These are phyloP conservation scores for Seminavis robusta DNA, from an alignment of 108 stramenopile species.

Conservation along the genomic window DNA sequence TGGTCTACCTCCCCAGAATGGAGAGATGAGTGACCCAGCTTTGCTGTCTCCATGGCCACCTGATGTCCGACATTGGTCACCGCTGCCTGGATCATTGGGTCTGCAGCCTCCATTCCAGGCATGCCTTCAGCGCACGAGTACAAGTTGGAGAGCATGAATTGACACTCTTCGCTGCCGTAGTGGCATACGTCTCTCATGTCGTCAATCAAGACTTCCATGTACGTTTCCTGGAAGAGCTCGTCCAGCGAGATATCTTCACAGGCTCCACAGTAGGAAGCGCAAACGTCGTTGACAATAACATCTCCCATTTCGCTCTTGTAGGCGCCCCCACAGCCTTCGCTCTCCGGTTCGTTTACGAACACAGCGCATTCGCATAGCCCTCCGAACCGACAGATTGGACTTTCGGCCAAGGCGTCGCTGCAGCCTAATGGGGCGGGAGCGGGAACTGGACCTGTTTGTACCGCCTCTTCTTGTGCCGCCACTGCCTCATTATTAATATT, in stretches of 20 bases:
- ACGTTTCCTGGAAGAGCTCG: not conserved
- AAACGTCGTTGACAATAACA: not conserved
- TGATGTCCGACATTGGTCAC: not conserved
- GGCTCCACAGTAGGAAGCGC: constrained; percentile 2
- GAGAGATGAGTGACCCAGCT: not conserved
- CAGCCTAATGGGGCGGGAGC: no score
- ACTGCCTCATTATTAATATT: no score
- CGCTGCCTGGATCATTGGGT: not conserved
- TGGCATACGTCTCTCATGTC: not conserved
- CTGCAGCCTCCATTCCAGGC: not conserved
- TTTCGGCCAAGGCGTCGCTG: constrained; percentile 6
- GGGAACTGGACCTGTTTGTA: not conserved
- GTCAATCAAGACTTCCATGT: not conserved
- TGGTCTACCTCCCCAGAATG: not conserved
- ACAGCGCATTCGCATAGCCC: constrained; percentile 22
- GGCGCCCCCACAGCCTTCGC: constrained; percentile 20
- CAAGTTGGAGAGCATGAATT: not conserved
- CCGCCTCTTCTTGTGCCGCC: no score
- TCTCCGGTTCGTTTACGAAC: constrained; percentile 13
- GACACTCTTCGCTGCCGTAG: not conserved
- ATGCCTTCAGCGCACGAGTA: not conserved
- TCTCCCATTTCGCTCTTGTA: constrained; percentile 15
- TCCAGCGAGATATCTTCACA: not conserved
- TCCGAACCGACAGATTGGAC: constrained; percentile 14
- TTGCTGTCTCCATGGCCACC: not conserved